Base-by-base conservation (phyloP, 2,329 filamentous ascomycete species). In the Paraconiothyrium sp. region DNA sequence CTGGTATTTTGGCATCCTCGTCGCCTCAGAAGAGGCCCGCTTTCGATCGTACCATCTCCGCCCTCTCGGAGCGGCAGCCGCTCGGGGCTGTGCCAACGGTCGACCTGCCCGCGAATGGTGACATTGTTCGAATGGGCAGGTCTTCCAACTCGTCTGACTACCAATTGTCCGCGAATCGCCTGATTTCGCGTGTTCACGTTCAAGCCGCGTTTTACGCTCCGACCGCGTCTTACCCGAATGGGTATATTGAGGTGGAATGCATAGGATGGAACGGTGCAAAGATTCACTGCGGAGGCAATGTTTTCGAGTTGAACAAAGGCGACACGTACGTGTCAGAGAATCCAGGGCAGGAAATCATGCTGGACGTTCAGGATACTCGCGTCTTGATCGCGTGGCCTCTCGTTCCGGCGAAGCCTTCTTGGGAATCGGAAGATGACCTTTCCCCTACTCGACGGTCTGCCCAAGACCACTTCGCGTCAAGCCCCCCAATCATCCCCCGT, bases 121-220 rank as follows among this genome's bases (percentile, higher is more conserved):
- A 97, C 71, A 83, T 89, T 14, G 81, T 97, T 37, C 85, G 91
- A 64, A 95, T 99, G 90, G 95, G 95, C 66, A 88, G 95, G 67
- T 97, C 94, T 6, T 97, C 92, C 81, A 94, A 93, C 79, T 97
- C 94, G 14, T 97, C 93, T n/a, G 89, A 97, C 76, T 95, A 94
- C 78, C 94, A 97, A 80, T 86, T 99, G 14, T 95, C 95, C 30
- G 89, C 92, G 70, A 97, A 97, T 81, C 92, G 93, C 50, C 88
- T 96, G 62, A 93, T 99, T 65, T 98, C 95, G 73, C 91, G 95
- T 74, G 88, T 98, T 27, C 95, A 99, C 77, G 91, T 97, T 79
- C 91, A 92, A 80, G 94, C 93, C 65, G 88, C 89, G 57, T 99
- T 94, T 78, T 87, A 94, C 65, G 85, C 90, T 24, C 88, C 92